A percentile compares a stretch with the other conserved stretches of the same genome.
Evolutionary conservation across 2,329 filamentous ascomycete genomes (phyloP).

Genomic region (Chrysosporium keratinophilum): DNA sequence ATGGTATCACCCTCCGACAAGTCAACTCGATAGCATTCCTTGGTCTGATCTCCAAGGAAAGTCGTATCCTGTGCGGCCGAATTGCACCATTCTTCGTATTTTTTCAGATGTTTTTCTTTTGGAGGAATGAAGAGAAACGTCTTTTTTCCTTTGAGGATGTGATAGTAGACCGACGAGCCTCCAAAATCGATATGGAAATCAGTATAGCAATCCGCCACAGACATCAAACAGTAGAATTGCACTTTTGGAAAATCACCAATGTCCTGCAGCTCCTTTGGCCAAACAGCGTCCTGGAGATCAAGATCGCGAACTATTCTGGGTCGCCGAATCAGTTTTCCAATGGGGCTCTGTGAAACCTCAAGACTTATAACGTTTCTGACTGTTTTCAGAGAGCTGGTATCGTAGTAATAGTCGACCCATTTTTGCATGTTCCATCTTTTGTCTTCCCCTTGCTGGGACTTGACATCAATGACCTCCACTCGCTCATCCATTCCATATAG

Average conservation of each 20-base stretch:
- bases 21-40: conserved; percentile 58
- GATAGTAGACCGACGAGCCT: conserved; percentile 60
- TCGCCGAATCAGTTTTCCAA: conserved; percentile 52
- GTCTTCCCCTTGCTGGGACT: conserved; percentile 55
- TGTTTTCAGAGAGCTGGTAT: conserved; percentile 48
- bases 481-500: conserved; percentile 53
- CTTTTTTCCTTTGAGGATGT: conserved; percentile 58
- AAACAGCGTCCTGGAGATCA: conserved; percentile 43
- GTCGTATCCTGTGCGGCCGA: conserved; percentile 56
- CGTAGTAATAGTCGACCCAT: conserved; percentile 60
- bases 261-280: conserved; percentile 42
- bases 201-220: conserved; percentile 59
- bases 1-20: conserved; percentile 58
- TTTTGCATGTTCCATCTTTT: conserved; percentile 55
- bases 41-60: conserved; percentile 53
- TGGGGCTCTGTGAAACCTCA: conserved; percentile 54
- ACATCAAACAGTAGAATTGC: conserved; percentile 61
- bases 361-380: conserved; percentile 61
- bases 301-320: conserved; percentile 57
- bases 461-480: conserved; percentile 59
- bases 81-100: conserved; percentile 62
- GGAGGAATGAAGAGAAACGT: conserved; percentile 63
- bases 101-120: conserved; percentile 57
- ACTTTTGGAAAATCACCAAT: conserved; percentile 52
- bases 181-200: conserved; percentile 65